Evolutionary conservation across 805 yeast genomes (phyloP).

Genomic region (Candida qinlingensis): DNA sequence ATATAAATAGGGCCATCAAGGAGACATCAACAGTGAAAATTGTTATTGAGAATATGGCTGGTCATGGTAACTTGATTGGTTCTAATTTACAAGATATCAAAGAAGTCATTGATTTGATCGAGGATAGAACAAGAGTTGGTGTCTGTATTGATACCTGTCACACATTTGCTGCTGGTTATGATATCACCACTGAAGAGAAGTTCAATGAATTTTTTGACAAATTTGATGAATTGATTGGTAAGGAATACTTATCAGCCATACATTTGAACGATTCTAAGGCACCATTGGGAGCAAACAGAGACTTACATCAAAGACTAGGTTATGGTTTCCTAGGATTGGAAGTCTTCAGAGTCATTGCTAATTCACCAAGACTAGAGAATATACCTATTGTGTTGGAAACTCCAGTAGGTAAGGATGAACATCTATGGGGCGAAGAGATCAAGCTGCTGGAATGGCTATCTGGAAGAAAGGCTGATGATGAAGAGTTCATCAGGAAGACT

Average conservation of each 20-base stretch:
- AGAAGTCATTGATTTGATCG: constrained; percentile 70
- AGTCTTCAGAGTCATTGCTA: constrained; percentile 72
- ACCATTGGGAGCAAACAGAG: constrained; percentile 84
- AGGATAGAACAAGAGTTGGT: constrained; percentile 81
- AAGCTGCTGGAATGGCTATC: constrained; percentile 77
- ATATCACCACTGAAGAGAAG: constrained; percentile 53
- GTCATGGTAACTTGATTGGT: constrained; percentile 89
- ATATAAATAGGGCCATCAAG: constrained; percentile 71
- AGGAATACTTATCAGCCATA: constrained; percentile 67
- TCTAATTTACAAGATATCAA: constrained; percentile 70
- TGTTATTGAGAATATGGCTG: constrained; percentile 96
- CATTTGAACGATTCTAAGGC: constrained; percentile 95
- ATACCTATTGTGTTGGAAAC: constrained; percentile 87
- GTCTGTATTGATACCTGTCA: constrained; percentile 97
- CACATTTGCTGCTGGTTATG: constrained; percentile 94
- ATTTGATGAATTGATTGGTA: constrained; percentile 73
- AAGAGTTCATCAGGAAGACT: constrained; percentile 45
- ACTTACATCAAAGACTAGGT: constrained; percentile 86
- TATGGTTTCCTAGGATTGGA: constrained; percentile 87
- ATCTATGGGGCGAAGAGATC: constrained; percentile 73
- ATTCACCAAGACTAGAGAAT: constrained; percentile 50
- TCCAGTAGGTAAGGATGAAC: constrained; percentile 65
- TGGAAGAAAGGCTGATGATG: constrained; percentile 48
- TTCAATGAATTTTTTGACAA: constrained; percentile 67
- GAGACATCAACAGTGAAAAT: constrained; percentile 78